phyloP scores from a whole-genome alignment of 352 stramenopile species.

The Pythium grandisporangium region DNA sequence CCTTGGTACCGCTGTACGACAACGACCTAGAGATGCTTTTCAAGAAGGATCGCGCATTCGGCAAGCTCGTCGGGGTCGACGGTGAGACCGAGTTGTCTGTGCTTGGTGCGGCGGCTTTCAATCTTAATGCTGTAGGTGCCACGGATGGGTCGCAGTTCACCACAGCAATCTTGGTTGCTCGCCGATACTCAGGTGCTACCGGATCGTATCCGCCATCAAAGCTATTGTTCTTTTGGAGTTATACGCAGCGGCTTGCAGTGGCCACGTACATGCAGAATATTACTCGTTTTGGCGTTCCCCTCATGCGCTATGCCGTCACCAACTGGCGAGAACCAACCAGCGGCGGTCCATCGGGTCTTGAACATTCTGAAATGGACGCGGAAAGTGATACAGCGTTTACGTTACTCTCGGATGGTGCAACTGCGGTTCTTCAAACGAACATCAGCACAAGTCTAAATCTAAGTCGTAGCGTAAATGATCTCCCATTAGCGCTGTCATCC shows the following conservation, averaged over 20 bases:
- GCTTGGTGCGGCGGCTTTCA: conserved; percentile 16
- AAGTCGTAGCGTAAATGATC: too few species aligned
- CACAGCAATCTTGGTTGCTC: conserved; percentile 20
- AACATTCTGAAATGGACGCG: too few species aligned
- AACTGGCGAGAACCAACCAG: conserved; percentile 27
- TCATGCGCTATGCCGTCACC: conserved; percentile 34
- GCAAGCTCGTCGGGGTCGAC: conserved; percentile 31
- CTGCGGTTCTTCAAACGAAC: too few species aligned
- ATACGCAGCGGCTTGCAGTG: conserved; percentile 27
- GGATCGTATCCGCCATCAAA: conserved; percentile 24
- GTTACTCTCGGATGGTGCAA: too few species aligned
- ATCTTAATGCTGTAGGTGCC: conserved; percentile 14
- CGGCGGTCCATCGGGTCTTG: too few species aligned
- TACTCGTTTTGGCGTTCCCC: conserved; percentile 33
- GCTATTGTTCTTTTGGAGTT: conserved; percentile 47
- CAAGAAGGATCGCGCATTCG: conserved; percentile 23
- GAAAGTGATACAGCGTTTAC: too few species aligned
- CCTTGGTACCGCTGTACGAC: conserved; percentile 12
- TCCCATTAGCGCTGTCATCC: too few species aligned
- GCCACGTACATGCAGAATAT: conserved; percentile 28
- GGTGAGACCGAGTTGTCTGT: conserved; percentile 15
- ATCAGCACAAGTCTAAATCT: too few species aligned
- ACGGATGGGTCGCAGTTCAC: conserved; percentile 58
- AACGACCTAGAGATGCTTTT: conserved; percentile 17
- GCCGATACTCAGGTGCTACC: conserved; percentile 3